Evolutionary conservation across 495 filamentous ascomycete species (phyloP), one percentile per base, ranked within the genome.

Genomic region (Penicillium malachiteum): DNA sequence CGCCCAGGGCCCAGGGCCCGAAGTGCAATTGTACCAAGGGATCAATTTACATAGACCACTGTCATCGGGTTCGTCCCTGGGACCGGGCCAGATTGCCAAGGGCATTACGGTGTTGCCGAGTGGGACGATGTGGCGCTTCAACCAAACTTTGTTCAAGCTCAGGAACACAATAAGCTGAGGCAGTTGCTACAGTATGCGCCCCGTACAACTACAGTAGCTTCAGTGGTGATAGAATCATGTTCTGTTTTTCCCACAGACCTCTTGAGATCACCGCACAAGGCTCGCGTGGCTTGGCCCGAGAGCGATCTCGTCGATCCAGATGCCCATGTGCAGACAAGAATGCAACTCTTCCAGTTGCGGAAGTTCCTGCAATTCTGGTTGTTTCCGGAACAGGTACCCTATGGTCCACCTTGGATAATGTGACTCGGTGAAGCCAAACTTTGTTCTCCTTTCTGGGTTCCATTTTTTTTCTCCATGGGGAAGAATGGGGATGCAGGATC

Each of bases 251-350:
- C 4, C 34, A 37, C 34, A 37, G 34, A 26, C 21, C 21, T 26
- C 21, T 26, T 26, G 21, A 26, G 34, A 37, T 37, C 34, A n/a
- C 39, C 39, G 39, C 39, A n/a, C 21, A 46, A 42, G 49, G 12
- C 35, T 59, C 63, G 63, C 63, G 60, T 66, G 63, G 63, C 56
- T 48, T 52, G 42, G 4, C 49, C 46, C 6, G 43, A 43, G 51
- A 57, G 26, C 55, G 56, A 59, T 64, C 45, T 53, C 53, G 54
- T 52, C 60, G 57, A 63, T 63, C 60, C 40, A 44, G 43, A 46
- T 51, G 55, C 32, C 60, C 60, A 60, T 62, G 59, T 59, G 59
- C 60, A 42, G 52, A 48, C 14, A 58, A 57, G 56, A 48, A 52
- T 14, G 53, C 53, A 61, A 43, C 40, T 51, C 41, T 45, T 37